Percentiles rank a stretch among this genome's conserved stretches.
phyloP scores from a whole-genome alignment of 257 asterid genomes.

The Ilex asprella region DNA sequence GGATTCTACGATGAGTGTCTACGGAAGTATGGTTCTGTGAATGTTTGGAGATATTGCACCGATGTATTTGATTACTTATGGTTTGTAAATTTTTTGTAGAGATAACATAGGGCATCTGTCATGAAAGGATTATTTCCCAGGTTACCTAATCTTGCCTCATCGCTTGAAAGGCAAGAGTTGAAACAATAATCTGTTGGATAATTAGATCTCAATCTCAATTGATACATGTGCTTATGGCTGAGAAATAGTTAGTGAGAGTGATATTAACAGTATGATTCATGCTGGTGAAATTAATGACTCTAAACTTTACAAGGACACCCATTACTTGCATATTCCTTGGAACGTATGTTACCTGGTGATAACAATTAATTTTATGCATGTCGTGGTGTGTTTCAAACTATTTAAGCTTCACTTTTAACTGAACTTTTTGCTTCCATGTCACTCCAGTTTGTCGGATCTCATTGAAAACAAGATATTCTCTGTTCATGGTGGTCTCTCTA shows the following conservation, averaged over 20 bases:
- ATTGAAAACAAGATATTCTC: constrained; percentile 87
- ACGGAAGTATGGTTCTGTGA: constrained; percentile 90
- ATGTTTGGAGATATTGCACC: constrained; percentile 99
- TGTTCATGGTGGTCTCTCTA: constrained; percentile 98
- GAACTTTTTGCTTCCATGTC: constrained; percentile 9
- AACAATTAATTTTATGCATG: not conserved
- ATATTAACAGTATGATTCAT: too few species aligned
- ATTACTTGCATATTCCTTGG: too few species aligned
- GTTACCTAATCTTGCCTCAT: too few species aligned
- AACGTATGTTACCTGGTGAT: too few species aligned
- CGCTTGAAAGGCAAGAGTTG: too few species aligned
- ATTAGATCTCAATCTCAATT: too few species aligned
- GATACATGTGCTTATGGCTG: too few species aligned
- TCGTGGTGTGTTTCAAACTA: not conserved
- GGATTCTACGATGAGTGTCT: constrained; percentile 99
- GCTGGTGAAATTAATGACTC: too few species aligned
- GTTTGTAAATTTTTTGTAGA: constrained; percentile 34
- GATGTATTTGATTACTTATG: constrained; percentile 90
- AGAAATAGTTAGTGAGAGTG: too few species aligned
- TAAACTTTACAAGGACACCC: too few species aligned
- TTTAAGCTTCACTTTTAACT: not conserved
- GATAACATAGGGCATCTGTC: constrained; percentile 9
- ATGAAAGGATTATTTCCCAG: not conserved
- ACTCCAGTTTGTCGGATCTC: constrained; percentile 87
- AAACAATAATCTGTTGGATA: too few species aligned